Base-by-base conservation (phyloP, 2,329 filamentous ascomycete genomes). In the Dothideomycetes sp. region DNA sequence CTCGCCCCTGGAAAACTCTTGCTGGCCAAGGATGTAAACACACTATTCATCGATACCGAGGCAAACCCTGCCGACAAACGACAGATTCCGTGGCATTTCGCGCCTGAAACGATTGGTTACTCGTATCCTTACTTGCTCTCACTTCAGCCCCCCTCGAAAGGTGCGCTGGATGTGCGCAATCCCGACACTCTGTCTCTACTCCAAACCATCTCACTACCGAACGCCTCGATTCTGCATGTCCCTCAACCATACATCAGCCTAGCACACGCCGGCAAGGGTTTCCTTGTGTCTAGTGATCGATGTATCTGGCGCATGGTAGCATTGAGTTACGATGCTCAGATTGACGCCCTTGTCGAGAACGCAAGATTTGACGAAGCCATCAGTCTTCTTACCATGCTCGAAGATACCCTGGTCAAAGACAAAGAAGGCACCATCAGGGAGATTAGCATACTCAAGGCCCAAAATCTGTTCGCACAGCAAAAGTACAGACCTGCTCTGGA, bases 1-100 rank as follows among this genome's bases (percentile, higher is more conserved):
- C 70, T 98, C 10, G 76, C 78, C 3, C 84, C 93, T 48, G 84
- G 84, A 4, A 77, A 95, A 62, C 76, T 96, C 58, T 65, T 98
- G 44, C 71, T 98, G n/a, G 86, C 89, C n/a, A 94, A 94, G 60
- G 91, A 98, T 52, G 86, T 95, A 53, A 94, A 95, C 59, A 94
- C 88, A 1, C 67, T 95, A 38, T 98, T 98, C 58, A 83, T 94
- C 49, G 82, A 91, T 44, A 76, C 82, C 9, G 73, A 86, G 20
- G 91, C 88, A 4, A 88, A 86, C 50, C 74, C 87, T 0, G 59
- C 93, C 23, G 82, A 88, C 31, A 85, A 84, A 61, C 73, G 82
- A 41, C 88, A 96, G 58, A 80, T 98, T n/a, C 87, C 87, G 1
- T 98, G 91, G 91, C 76, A 80, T 29, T 70, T 76, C 23, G 85